Evolutionary conservation across 768 basidiomycete species (phyloP).

Genomic region (Clavaria fumosa): DNA sequence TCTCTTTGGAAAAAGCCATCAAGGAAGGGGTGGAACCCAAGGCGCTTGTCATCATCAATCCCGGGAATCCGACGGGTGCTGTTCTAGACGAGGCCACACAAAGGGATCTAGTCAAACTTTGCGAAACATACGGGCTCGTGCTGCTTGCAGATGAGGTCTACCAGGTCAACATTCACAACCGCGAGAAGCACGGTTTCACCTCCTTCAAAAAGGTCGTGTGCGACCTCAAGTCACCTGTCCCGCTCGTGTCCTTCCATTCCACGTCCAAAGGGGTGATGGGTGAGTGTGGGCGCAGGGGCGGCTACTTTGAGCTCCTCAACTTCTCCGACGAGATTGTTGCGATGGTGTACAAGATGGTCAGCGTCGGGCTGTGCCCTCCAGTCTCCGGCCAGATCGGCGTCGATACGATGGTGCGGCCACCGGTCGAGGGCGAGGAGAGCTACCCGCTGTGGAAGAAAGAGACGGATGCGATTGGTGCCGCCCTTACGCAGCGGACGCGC

Average conservation of each 20-base stretch:
- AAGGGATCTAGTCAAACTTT: slow-evolving; percentile 62
- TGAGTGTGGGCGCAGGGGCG: slow-evolving; percentile 94
- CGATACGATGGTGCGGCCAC: slow-evolving; percentile 87
- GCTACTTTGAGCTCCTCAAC: slow-evolving; percentile 90
- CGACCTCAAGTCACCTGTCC: slow-evolving; percentile 49
- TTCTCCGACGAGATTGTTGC: slow-evolving; percentile 62
- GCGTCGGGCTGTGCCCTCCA: slow-evolving; percentile 79
- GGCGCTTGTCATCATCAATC: slow-evolving; percentile 94
- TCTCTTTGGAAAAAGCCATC: slow-evolving; percentile 49
- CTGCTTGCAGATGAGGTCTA: slow-evolving; percentile 98
- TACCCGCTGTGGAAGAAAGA: slow-evolving; percentile 74
- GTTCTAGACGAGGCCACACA: slow-evolving; percentile 62
- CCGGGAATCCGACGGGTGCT: slow-evolving; percentile 92
- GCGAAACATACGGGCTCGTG: slow-evolving; percentile 72
- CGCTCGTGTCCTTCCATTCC: slow-evolving; percentile 92
- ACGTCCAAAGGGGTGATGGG: slow-evolving; percentile 94
- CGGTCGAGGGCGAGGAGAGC: slow-evolving; percentile 56
- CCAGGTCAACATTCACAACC: slow-evolving; percentile 78
- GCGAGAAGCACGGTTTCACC: slow-evolving; percentile 55
- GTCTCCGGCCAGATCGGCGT: slow-evolving; percentile 87
- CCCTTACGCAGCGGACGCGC: slow-evolving; percentile 51
- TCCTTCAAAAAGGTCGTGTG: slow-evolving; percentile 87
- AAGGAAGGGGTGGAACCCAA: slow-evolving; percentile 50
- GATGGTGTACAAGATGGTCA: slow-evolving; percentile 93
- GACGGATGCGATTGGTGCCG: slow-evolving; percentile 64